phyloP scores from a whole-genome alignment of 2,329 filamentous ascomycete species.

The Fusarium pseudonygamai region DNA sequence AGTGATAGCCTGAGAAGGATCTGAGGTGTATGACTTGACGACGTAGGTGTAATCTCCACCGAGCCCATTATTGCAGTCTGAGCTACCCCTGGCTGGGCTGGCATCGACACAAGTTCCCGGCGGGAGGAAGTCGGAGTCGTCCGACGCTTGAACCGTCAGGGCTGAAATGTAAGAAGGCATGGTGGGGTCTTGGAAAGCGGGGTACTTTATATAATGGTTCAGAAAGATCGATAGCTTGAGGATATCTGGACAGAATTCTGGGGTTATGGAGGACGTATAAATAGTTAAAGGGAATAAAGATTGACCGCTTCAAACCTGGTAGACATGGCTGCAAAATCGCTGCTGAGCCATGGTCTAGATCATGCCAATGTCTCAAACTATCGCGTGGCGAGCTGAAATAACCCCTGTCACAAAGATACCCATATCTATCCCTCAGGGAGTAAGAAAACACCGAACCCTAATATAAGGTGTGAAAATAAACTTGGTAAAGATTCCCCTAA shows the following conservation, averaged over 20 bases:
- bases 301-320: not conserved
- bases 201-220: not conserved
- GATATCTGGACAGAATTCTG: not conserved
- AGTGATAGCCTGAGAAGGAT: not conserved
- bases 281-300: no score
- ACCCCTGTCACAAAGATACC: no score
- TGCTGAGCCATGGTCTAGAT: not conserved
- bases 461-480: no score
- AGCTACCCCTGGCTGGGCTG: not conserved
- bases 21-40: not conserved
- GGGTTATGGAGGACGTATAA: not conserved
- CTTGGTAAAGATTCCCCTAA: no score
- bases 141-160: not conserved
- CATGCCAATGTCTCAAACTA: not conserved
- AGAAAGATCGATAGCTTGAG: not conserved
- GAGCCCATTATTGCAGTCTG: not conserved
- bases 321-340: not conserved
- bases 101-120: not conserved
- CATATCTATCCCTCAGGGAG: no score
- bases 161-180: not conserved
- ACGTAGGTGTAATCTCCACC: not conserved
- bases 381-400: not conserved
- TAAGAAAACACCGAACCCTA: no score
- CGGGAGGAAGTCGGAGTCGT: not conserved
- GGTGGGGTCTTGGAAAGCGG: not conserved